A percentile compares a stretch with the other conserved stretches of the same genome.
phyloP scores from a whole-genome alignment of 2,329 filamentous ascomycete species.

The Epichloe bromicola region DNA sequence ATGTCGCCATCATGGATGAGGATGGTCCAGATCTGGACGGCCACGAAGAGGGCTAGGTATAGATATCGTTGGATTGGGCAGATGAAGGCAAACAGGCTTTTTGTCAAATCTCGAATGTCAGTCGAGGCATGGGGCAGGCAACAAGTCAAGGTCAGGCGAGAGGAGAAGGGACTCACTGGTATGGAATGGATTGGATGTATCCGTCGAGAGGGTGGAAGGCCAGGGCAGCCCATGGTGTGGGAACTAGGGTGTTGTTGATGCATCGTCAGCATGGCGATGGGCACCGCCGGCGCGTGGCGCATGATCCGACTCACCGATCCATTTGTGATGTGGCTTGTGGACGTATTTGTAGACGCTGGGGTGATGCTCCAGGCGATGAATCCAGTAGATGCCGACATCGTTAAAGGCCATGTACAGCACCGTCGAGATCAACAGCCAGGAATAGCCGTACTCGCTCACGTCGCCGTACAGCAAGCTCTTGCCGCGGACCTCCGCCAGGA shows the following conservation, averaged over 20 bases:
- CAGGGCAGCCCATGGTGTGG: slow-evolving; percentile 80
- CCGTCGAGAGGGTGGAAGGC: slow-evolving; percentile 94
- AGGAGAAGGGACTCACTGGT: slow-evolving; percentile 39
- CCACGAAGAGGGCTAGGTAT: slow-evolving; percentile 74
- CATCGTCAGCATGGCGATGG: neutral
- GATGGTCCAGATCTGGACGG: slow-evolving; percentile 95
- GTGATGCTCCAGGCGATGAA: slow-evolving; percentile 76
- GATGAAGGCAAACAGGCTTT: slow-evolving; percentile 65
- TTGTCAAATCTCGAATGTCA: neutral
- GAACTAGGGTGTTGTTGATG: slow-evolving; percentile 40
- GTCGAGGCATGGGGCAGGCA: neutral
- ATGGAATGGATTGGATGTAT: slow-evolving; percentile 76
- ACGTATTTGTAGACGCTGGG: slow-evolving; percentile 66
- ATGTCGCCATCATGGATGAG: slow-evolving; percentile 96
- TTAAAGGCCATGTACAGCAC: slow-evolving; percentile 21
- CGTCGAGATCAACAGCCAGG: slow-evolving; percentile 25
- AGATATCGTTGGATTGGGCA: slow-evolving; percentile 88
- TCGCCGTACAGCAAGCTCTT: slow-evolving; percentile 28
- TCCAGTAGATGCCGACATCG: slow-evolving; percentile 63
- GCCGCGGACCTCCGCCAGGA: slow-evolving; percentile 34
- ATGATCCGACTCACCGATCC: slow-evolving; percentile 45
- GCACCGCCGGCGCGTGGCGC: neutral
- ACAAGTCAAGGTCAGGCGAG: neutral
- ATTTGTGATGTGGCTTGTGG: slow-evolving; percentile 98
- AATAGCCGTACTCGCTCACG: slow-evolving; percentile 25